These are phyloP conservation scores for Pavlovales sp. DNA, from an alignment of 208 protist genomes.

Conservation along the genomic window DNA sequence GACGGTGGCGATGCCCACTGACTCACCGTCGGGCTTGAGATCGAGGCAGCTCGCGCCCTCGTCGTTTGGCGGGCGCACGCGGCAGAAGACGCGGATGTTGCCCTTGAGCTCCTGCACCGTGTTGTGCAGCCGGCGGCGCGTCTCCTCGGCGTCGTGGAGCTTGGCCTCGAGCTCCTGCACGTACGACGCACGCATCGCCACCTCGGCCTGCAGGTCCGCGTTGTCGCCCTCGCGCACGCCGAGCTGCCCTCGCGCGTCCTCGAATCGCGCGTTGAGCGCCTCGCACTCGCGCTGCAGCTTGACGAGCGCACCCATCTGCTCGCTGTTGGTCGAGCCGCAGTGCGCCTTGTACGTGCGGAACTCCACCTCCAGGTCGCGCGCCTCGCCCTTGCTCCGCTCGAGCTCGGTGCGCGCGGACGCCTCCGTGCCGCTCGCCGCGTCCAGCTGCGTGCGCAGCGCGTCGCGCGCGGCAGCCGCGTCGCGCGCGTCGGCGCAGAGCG, in stretches of 20 bases:
- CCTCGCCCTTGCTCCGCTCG: neutral
- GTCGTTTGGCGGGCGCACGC: slow-evolving; percentile 60
- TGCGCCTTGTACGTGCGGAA: slow-evolving; percentile 39
- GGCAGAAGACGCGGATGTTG: slow-evolving; percentile 76
- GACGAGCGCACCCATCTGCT: slow-evolving; percentile 23
- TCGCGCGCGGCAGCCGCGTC: neutral
- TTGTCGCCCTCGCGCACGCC: neutral
- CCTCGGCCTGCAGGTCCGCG: neutral
- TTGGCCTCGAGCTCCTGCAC: slow-evolving; percentile 33
- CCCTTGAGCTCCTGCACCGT: slow-evolving; percentile 71
- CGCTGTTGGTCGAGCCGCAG: neutral
- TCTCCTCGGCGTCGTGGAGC: slow-evolving; percentile 43
- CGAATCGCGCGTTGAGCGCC: neutral
- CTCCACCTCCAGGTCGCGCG: slow-evolving; percentile 22
- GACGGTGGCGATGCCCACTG: slow-evolving; percentile 12
- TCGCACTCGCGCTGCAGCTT: neutral
- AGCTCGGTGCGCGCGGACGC: too few relatives aligned
- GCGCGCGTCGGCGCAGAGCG: neutral
- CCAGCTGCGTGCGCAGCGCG: neutral
- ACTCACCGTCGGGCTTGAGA: neutral
- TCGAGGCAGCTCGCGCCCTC: neutral
- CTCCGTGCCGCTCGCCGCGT: too few relatives aligned
- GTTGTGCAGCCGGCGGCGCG: slow-evolving; percentile 63
- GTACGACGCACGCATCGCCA: neutral
- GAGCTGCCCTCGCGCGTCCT: neutral